Conservation (phyloP, 139 green algal species). For the Chlorella sp. region DNA sequence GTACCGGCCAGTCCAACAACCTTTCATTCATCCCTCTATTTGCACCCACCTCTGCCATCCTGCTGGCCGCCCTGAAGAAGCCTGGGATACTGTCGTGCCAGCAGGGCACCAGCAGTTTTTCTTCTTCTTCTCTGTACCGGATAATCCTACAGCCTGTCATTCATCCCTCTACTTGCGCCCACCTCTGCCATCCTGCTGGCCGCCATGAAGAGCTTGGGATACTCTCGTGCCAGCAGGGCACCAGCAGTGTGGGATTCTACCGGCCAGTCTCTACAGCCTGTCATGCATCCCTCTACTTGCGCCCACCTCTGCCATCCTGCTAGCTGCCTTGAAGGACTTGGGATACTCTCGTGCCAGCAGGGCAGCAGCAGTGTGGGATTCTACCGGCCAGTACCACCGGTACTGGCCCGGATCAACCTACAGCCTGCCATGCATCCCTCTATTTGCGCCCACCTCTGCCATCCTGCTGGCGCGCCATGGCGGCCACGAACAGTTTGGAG, state of each 20-base stretch:
- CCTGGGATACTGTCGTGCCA: constrained; percentile 44
- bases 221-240: constrained; percentile 38
- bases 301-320: constrained; percentile 32
- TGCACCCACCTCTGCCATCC: constrained; percentile 35
- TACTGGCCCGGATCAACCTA: too few species aligned
- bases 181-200: constrained; percentile 43
- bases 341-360: constrained; percentile 41
- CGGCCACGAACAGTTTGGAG: constrained; percentile 49
- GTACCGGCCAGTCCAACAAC: too few species aligned
- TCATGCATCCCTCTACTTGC: neutral
- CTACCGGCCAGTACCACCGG: too few species aligned
- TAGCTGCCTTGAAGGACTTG: constrained; percentile 50
- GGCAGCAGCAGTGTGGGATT: constrained; percentile 9
- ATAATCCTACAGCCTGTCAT: too few species aligned
- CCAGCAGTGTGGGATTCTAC: constrained; percentile 7
- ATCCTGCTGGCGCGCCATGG: constrained; percentile 43
- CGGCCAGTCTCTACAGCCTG: too few species aligned
- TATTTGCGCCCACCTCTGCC: constrained; percentile 5
- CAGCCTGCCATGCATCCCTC: too few species aligned
- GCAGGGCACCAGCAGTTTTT: constrained; percentile 18
- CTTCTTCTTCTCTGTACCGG: too few species aligned
- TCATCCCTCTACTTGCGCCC: neutral
- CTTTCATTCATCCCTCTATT: too few species aligned
- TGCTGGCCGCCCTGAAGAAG: constrained; percentile 53
- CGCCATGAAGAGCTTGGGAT: constrained; percentile 50